Evolutionary conservation across 2,329 filamentous ascomycete genomes (phyloP), one percentile per base, ranked within the genome.

Genomic region (Sarocladium brachiariae): DNA sequence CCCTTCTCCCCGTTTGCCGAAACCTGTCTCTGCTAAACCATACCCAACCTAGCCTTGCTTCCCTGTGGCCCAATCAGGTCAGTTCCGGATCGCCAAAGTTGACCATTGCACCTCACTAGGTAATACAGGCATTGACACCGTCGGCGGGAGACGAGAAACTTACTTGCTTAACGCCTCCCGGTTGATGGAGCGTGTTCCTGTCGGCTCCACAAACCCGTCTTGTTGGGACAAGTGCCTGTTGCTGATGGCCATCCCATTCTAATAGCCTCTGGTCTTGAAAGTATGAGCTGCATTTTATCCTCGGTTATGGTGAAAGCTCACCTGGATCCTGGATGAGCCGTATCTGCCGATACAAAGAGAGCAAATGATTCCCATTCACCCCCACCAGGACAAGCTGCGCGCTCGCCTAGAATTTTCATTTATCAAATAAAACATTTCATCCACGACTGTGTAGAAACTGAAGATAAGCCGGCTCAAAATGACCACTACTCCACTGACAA

Each of bases 351-450:
- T 47, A 47, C 43, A 47, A 47, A 47, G 25, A 16, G 43, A 6
- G 39, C n/a, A n/a, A 19, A 4, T n/a, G 25, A 13, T 24, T 37
- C 53, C 54, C 50, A 41, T 52, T 39, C 49, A 27, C 39, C 39
- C 39, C 24, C 39, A 24, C 21, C 39, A 43, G 5, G 18, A 46
- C 37, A 50, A 37, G 43, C 10, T 39, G 35, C 52, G 51, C 49
- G 24, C 39, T 4, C n/a, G n/a, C 16, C 27, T 14, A 23, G 51
- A 71, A 30, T 13, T 7, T 13, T 30, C 27, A 7, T 7, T 30
- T 30, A 30, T 7, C 7, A 30, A 30, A 30, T 7, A 7, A 7
- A 30, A 30, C n/a, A n/a, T n/a, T n/a, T n/a, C n/a, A n/a, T n/a
- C n/a, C n/a, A n/a, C n/a, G n/a, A n/a, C n/a, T n/a, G n/a, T n/a